Percentiles rank a stretch among this genome's conserved stretches.
These are phyloP conservation scores for Gynostemma pentaphyllum DNA, from an alignment of 306 rosid genomes.

Conservation along the genomic window DNA sequence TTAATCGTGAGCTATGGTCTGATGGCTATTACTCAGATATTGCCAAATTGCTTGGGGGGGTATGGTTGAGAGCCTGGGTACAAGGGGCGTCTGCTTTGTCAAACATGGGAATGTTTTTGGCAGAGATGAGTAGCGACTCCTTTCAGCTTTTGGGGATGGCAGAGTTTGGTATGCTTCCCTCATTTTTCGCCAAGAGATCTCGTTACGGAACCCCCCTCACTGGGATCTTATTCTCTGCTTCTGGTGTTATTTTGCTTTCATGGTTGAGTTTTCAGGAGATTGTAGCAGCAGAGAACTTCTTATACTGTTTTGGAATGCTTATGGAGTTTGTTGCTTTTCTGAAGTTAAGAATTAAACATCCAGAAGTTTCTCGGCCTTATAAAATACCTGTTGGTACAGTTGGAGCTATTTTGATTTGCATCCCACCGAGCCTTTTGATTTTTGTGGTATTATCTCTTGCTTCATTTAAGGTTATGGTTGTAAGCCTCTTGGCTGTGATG, in stretches of 20 bases:
- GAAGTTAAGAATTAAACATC: slow-evolving; percentile 36
- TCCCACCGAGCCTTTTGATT: slow-evolving; percentile 39
- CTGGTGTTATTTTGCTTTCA: slow-evolving; percentile 47
- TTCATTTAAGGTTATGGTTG: slow-evolving; percentile 28
- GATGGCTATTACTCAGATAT: slow-evolving; percentile 63
- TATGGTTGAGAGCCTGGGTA: slow-evolving; percentile 51
- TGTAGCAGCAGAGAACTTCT: slow-evolving; percentile 51
- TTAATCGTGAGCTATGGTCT: slow-evolving; percentile 29
- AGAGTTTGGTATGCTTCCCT: slow-evolving; percentile 54
- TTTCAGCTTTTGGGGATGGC: slow-evolving; percentile 70
- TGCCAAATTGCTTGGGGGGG: slow-evolving; percentile 40
- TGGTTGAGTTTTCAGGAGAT: slow-evolving; percentile 75
- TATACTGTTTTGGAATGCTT: slow-evolving; percentile 64
- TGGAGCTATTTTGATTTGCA: slow-evolving; percentile 45
- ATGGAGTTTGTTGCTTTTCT: slow-evolving; percentile 57
- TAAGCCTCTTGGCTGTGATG: slow-evolving; percentile 33
- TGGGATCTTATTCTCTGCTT: slow-evolving; percentile 57
- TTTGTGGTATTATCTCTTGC: slow-evolving; percentile 42
- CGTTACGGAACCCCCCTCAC: slow-evolving; percentile 39
- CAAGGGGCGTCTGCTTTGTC: slow-evolving; percentile 58
- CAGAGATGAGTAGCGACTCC: slow-evolving; percentile 68
- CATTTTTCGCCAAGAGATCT: slow-evolving; percentile 42
- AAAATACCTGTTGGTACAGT: slow-evolving; percentile 38
- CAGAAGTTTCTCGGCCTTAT: slow-evolving; percentile 32
- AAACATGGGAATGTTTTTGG: slow-evolving; percentile 63